Conservation (phyloP, 768 basidiomycete species). For the Hygrocybe punicea region DNA sequence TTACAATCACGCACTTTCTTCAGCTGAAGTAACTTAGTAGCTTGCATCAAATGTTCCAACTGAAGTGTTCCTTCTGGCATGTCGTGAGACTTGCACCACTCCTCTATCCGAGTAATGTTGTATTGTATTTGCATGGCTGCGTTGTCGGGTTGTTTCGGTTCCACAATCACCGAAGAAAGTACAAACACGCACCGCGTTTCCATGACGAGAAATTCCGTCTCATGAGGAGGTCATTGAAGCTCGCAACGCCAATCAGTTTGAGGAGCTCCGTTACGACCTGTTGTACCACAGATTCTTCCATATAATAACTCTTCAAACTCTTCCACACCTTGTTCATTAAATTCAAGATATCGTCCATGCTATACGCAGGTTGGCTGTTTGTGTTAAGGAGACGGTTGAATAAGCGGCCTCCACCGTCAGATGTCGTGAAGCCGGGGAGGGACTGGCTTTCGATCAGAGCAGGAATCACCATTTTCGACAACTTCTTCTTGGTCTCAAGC, state of each 20-base stretch:
- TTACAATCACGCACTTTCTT: slow-evolving; percentile 70
- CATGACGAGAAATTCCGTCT: slow-evolving; percentile 98
- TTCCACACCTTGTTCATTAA: slow-evolving; percentile 98
- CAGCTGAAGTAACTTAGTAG: slow-evolving; percentile 93
- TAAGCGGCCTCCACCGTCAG: slow-evolving; percentile 86
- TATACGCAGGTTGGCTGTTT: slow-evolving; percentile 84
- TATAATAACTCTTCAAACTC: slow-evolving; percentile 95
- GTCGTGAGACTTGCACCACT: slow-evolving; percentile 99
- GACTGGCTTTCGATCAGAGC: slow-evolving; percentile 97
- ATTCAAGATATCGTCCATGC: slow-evolving; percentile 98
- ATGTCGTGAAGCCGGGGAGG: slow-evolving; percentile 94
- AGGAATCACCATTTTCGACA: slow-evolving; percentile 98
- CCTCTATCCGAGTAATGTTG: slow-evolving; percentile 95
- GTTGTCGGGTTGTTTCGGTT: slow-evolving; percentile 1
- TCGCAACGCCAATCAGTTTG: slow-evolving; percentile 92
- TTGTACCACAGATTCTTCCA: slow-evolving; percentile 95
- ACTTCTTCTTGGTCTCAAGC: slow-evolving; percentile 93
- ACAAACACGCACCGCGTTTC: slow-evolving; percentile 79
- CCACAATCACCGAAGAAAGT: background rate
- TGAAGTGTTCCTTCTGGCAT: slow-evolving; percentile 99
- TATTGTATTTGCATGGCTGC: slow-evolving; percentile 99
- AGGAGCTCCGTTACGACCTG: slow-evolving; percentile 93
- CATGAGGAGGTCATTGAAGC: slow-evolving; percentile 98
- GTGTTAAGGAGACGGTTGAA: slow-evolving; percentile 90
- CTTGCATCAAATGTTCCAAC: slow-evolving; percentile 98